Evolutionary conservation across 2,329 filamentous ascomycete species (phyloP), one percentile per base, ranked within the genome.

Genomic region (Penicillium sp.): DNA sequence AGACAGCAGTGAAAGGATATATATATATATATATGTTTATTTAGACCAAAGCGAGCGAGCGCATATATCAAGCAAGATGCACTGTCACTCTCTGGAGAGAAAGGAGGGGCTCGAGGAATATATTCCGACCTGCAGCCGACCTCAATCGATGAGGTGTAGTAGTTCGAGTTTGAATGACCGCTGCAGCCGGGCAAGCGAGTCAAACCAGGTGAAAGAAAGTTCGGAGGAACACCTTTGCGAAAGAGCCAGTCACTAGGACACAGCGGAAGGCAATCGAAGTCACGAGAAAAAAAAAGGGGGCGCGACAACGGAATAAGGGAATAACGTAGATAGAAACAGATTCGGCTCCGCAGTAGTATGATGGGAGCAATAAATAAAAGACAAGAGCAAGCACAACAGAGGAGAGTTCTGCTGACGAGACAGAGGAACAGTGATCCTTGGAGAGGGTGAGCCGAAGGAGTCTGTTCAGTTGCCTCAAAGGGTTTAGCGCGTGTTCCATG

Each of bases 161-260:
- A 42, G 52, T 58, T 57, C 56, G 47, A 54, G 65, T 40, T 59
- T 62, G 51, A 54, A 60, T 62, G 58, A 58, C 60, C 57, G 65
- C 68, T 70, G 68, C 67, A 63, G 60, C 67, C 68, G 63, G 68
- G 63, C 66, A 68, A 59, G 58, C 58, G 65, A 61, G 55, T 52
- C 50, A 57, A 56, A 47, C 55, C 41, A 58, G 38, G 45, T 43
- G 38, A 36, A 57, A 56, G 53, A 58, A 57, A 56, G 56, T 59
- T 43, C 43, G 58, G 49, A 35, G 38, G 46, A 38, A 50, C 32
- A 49, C 32, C 39, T 48, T 58, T 47, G 54, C 55, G 43, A 58
- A 56, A 56, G 19, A 29, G 46, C 55, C 51, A 56, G 61, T 61
- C 60, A 53, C 60, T 62, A 51, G 60, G 53, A 64, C 58, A 49